These are phyloP conservation scores for Geoglossum glabrum DNA, from an alignment of 495 filamentous ascomycete genomes.

Conservation along the genomic window DNA sequence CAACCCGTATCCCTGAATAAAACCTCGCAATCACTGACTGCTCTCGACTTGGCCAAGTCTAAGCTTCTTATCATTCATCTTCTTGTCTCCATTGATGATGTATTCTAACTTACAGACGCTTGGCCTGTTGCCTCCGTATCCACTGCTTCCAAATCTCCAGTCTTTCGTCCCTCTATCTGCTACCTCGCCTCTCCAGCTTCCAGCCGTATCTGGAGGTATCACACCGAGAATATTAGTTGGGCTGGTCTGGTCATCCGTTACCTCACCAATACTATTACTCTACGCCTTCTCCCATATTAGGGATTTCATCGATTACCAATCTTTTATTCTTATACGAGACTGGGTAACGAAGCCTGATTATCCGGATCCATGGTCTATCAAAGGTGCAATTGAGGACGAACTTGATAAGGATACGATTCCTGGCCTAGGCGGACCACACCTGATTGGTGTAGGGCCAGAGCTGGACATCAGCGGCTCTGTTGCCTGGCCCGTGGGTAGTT, in stretches of 20 bases:
- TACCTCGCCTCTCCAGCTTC: slow-evolving; percentile 3
- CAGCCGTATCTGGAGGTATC: background rate
- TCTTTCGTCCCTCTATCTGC: slow-evolving; percentile 1
- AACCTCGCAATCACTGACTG: background rate
- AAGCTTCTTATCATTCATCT: background rate
- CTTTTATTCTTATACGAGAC: background rate
- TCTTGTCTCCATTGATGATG: background rate
- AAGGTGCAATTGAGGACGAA: slow-evolving; percentile 1
- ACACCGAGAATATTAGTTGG: background rate
- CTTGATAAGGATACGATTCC: background rate
- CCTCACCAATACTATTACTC: background rate
- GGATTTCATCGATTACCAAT: background rate
- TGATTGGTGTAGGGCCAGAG: background rate
- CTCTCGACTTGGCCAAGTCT: background rate
- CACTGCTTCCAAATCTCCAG: background rate
- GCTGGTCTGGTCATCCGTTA: background rate
- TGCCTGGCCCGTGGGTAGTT: background rate
- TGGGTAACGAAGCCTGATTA: slow-evolving; percentile 2
- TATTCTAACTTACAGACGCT: background rate
- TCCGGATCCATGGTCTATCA: background rate
- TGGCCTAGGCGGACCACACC: background rate
- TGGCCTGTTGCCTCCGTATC: background rate
- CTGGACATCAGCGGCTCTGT: background rate
- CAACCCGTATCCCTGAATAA: background rate
- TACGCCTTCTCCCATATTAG: background rate